These are phyloP conservation scores for Klebsormidium nitens DNA, from an alignment of 139 green algal species.

Conservation along the genomic window DNA sequence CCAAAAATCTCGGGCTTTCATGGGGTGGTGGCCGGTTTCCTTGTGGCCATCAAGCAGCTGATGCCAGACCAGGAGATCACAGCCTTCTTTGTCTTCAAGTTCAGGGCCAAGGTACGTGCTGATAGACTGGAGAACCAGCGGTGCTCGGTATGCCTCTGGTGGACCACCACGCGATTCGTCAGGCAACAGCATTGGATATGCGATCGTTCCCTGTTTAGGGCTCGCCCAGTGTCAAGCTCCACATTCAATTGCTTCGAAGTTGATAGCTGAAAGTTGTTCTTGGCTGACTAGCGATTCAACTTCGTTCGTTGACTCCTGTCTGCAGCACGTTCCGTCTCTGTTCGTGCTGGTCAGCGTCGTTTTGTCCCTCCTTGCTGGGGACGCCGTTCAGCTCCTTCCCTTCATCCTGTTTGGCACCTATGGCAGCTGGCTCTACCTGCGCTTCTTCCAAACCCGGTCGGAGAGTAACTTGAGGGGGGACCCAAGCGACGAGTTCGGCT, in stretches of 20 bases:
- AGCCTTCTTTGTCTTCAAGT: constrained; percentile 58
- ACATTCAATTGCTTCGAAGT: no score
- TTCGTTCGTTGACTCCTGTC: background rate
- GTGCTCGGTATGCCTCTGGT: no score
- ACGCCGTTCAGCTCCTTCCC: constrained; percentile 45
- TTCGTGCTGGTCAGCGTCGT: constrained; percentile 43
- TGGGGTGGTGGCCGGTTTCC: constrained; percentile 65
- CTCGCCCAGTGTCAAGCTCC: no score
- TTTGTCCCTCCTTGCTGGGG: constrained; percentile 14
- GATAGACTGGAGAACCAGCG: no score
- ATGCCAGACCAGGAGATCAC: constrained; percentile 81
- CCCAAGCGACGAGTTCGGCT: constrained; percentile 74
- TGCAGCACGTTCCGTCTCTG: constrained; percentile 60
- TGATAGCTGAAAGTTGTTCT: no score
- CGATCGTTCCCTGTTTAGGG: no score
- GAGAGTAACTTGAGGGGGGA: constrained; percentile 62
- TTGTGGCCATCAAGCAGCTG: constrained; percentile 90
- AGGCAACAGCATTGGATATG: no score
- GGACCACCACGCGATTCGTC: no score
- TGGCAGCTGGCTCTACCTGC: constrained; percentile 80
- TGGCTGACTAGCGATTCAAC: no score
- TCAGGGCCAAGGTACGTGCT: constrained; percentile 50
- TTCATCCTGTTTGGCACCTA: constrained; percentile 77
- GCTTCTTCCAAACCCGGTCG: constrained; percentile 76
- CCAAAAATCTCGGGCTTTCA: constrained; percentile 79